Conservation (phyloP, 2,329 filamentous ascomycete genomes). For the Aphanoascus verrucosus region DNA sequence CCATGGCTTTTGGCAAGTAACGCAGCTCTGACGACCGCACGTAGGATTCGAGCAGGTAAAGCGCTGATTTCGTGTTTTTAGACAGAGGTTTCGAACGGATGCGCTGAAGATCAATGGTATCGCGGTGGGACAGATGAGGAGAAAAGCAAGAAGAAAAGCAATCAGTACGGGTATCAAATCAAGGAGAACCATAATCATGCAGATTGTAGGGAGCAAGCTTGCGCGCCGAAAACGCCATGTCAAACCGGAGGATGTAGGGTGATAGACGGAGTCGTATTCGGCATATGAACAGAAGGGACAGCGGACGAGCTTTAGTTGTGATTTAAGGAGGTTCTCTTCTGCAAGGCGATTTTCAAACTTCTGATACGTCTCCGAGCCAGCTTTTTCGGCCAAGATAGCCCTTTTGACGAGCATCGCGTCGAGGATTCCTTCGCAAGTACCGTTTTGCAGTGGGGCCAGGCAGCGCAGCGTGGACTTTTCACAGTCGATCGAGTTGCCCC, state of each 20-base stretch:
- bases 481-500: constrained; percentile 67
- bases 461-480: constrained; percentile 67
- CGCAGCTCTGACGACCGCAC: constrained; percentile 64
- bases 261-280: constrained; percentile 69
- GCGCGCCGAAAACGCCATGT: constrained; percentile 48
- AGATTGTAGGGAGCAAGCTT: constrained; percentile 45
- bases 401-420: constrained; percentile 57
- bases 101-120: constrained; percentile 43
- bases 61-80: constrained; percentile 59
- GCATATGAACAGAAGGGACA: constrained; percentile 91
- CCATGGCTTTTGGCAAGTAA: constrained; percentile 74
- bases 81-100: constrained; percentile 56
- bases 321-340: constrained; percentile 62
- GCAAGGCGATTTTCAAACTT: constrained; percentile 71
- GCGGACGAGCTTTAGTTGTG: constrained; percentile 62
- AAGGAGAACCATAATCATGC: constrained; percentile 34
- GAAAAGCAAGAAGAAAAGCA: constrained; percentile 43
- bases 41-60: constrained; percentile 64
- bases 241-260: constrained; percentile 44
- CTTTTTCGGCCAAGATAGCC: constrained; percentile 59
- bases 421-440: constrained; percentile 63
- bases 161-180: constrained; percentile 36
- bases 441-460: constrained; percentile 59
- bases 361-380: constrained; percentile 59
- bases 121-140: constrained; percentile 45